Percentiles rank a stretch among this genome's conserved stretches.
Evolutionary conservation across 2,329 filamentous ascomycete species (phyloP).

Genomic region (Aureobasidium zeae): DNA sequence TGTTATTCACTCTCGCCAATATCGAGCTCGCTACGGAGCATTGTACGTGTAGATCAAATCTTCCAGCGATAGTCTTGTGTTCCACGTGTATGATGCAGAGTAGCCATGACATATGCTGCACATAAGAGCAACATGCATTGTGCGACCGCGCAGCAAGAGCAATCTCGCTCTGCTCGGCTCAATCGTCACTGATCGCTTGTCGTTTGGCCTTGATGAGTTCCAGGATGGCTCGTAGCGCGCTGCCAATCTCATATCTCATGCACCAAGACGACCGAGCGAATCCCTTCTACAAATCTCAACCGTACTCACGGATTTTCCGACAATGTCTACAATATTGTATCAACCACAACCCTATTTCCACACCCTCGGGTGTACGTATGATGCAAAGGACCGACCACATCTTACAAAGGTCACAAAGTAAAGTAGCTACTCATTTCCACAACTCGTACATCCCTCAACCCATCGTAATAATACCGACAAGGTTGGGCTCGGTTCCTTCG

Average conservation of each 20-base stretch:
- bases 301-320: not conserved
- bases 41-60: not conserved
- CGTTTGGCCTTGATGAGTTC: too few species aligned
- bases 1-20: not conserved
- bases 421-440: constrained; percentile 13
- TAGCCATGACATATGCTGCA: constrained; percentile 4
- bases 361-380: not conserved
- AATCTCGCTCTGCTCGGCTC: not conserved
- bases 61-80: not conserved
- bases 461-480: constrained; percentile 8
- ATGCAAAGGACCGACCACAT: not conserved
- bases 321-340: not conserved
- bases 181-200: not conserved
- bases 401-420: not conserved
- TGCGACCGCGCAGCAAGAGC: not conserved
- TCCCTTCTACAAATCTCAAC: too few species aligned
- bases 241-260: too few species aligned
- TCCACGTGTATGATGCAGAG: constrained; percentile 14
- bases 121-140: constrained; percentile 5
- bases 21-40: not conserved
- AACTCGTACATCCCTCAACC: constrained; percentile 3
- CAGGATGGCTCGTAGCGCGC: too few species aligned
- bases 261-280: too few species aligned
- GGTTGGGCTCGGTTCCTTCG: constrained; percentile 4
- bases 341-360: not conserved